Percentiles rank a stretch among this genome's conserved stretches.
Evolutionary conservation across 73 alveolate species (phyloP).

Genomic region (Uronychia setigera): DNA sequence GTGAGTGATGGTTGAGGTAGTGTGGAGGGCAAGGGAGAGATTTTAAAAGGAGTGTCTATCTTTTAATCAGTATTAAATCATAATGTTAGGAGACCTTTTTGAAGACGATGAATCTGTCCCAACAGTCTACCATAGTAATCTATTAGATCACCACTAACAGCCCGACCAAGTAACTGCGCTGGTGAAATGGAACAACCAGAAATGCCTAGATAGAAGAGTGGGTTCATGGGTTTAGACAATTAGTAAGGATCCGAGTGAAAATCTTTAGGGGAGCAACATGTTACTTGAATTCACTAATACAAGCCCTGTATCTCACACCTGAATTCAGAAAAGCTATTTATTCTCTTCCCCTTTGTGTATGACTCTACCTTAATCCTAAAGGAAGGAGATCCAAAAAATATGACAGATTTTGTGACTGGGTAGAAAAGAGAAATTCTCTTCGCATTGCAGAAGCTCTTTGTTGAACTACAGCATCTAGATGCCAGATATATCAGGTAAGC

Average conservation of each 20-base stretch:
- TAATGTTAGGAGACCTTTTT: neutral
- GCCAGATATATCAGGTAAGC: conserved; percentile 76
- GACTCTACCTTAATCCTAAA: neutral
- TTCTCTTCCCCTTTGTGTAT: conserved; percentile 87
- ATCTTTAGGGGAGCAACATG: conserved; percentile 89
- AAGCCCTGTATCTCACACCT: conserved; percentile 88
- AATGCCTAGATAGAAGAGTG: conserved; percentile 68
- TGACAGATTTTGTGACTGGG: conserved; percentile 68
- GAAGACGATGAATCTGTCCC: neutral
- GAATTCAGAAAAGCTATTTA: conserved; percentile 79
- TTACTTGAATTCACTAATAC: conserved; percentile 89
- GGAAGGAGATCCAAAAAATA: conserved; percentile 47
- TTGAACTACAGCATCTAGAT: conserved; percentile 72
- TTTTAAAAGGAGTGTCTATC: no score
- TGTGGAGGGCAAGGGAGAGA: neutral
- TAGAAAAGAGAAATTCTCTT: conserved; percentile 82
- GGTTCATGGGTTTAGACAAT: conserved; percentile 95
- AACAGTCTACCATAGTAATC: neutral
- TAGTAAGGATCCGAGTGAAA: conserved; percentile 45
- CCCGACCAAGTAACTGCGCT: conserved; percentile 70
- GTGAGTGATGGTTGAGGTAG: conserved; percentile 1
- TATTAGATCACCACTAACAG: neutral
- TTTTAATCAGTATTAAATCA: no score
- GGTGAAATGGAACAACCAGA: conserved; percentile 87
- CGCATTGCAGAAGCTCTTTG: conserved; percentile 91